Conservation (phyloP, 2,329 filamentous ascomycete genomes). For the Monosporascus sp. region DNA sequence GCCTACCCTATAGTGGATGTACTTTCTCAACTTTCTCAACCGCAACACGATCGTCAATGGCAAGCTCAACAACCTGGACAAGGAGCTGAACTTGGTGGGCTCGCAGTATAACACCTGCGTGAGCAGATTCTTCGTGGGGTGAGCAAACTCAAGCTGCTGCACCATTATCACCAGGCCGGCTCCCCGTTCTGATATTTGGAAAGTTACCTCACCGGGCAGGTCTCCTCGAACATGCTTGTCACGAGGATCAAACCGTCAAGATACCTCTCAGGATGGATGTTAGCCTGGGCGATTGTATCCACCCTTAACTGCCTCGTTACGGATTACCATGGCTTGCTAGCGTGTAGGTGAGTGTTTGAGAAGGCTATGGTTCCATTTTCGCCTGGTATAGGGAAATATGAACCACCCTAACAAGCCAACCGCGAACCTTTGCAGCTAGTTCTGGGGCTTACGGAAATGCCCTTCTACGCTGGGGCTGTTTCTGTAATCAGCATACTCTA, state of each 20-base stretch:
- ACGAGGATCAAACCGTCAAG: not conserved
- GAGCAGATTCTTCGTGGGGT: slow-evolving; percentile 26
- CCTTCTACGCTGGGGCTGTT: not conserved
- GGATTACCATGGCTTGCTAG: not conserved
- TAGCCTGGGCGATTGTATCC: not conserved
- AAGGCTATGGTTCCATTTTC: too few relatives aligned
- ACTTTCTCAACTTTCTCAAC: slow-evolving; percentile 28
- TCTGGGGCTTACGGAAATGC: not conserved
- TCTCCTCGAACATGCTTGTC: slow-evolving; percentile 7
- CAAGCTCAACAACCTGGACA: slow-evolving; percentile 34
- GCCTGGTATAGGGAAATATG: not conserved
- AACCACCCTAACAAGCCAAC: not conserved
- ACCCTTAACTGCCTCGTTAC: not conserved
- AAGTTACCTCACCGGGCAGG: slow-evolving; percentile 1
- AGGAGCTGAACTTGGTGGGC: slow-evolving; percentile 32
- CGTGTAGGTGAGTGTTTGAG: not conserved
- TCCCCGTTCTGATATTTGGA: slow-evolving; percentile 2
- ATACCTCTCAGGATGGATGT: not conserved
- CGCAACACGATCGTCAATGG: slow-evolving; percentile 44
- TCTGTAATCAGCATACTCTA: not conserved
- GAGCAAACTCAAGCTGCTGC: not conserved
- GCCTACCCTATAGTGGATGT: slow-evolving; percentile 31
- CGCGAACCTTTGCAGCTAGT: not conserved
- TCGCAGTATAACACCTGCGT: slow-evolving; percentile 33
- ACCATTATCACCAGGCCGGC: not conserved